A percentile compares a stretch with the other conserved stretches of the same genome.
These are phyloP conservation scores for Astrothelium macrocarpum DNA, from an alignment of 495 filamentous ascomycete species.

Conservation along the genomic window DNA sequence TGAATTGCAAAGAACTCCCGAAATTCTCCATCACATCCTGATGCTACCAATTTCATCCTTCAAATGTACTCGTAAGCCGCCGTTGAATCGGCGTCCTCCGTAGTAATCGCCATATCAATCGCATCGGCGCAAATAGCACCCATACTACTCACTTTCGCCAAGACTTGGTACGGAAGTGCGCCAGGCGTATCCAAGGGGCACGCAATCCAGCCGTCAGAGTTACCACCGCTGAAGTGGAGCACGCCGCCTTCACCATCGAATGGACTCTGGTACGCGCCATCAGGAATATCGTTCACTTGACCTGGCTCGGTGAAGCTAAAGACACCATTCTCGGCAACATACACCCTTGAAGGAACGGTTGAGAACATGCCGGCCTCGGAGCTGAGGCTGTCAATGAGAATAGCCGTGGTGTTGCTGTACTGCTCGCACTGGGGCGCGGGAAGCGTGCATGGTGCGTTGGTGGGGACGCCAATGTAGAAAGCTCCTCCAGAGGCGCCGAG, in stretches of 20 bases:
- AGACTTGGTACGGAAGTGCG: neutral
- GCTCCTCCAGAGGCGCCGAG: slow-evolving; percentile 4
- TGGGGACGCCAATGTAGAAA: slow-evolving; percentile 5
- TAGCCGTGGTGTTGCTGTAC: slow-evolving; percentile 2
- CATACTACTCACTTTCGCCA: neutral
- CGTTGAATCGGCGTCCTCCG: neutral
- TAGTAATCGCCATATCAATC: slow-evolving; percentile 2
- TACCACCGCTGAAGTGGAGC: slow-evolving; percentile 1
- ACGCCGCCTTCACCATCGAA: neutral
- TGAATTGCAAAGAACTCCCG: no score
- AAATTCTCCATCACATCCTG: no score
- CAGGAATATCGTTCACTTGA: neutral
- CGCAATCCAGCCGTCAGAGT: slow-evolving; percentile 2
- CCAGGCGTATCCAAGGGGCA: neutral
- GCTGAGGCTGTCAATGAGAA: slow-evolving; percentile 3
- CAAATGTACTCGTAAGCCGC: slow-evolving; percentile 2
- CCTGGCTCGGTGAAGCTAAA: slow-evolving; percentile 4
- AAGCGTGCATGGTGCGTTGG: slow-evolving; percentile 4
- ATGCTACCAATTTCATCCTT: neutral
- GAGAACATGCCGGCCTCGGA: slow-evolving; percentile 2
- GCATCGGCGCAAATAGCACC: slow-evolving; percentile 1
- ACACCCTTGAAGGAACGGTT: neutral
- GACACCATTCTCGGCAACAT: neutral
- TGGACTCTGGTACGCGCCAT: neutral
- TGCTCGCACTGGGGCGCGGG: slow-evolving; percentile 6